These are phyloP conservation scores for Eucalyptus regnans DNA, from an alignment of 345 rosid species.

Conservation along the genomic window DNA sequence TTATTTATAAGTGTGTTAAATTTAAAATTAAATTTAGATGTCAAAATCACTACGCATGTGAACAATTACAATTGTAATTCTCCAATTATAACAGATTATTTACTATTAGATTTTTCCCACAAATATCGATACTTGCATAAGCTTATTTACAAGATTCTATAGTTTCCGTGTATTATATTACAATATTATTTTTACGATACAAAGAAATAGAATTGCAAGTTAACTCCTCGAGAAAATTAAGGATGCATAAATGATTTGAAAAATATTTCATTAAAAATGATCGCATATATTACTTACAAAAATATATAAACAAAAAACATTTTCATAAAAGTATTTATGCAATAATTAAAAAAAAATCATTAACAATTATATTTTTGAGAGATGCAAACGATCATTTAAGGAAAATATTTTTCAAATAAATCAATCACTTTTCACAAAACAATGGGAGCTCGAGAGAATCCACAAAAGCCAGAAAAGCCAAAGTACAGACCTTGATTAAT, in stretches of 20 bases:
- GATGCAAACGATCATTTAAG: neutral
- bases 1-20: no score
- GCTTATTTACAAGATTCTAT: neutral
- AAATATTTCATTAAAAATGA: neutral
- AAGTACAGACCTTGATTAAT: neutral
- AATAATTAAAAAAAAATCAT: neutral
- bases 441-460: neutral
- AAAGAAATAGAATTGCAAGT: neutral
- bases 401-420: neutral
- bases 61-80: rapidly evolving
- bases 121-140: rapidly evolving
- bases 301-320: neutral
- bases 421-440: neutral
- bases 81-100: no score
- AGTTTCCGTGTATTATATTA: no score
- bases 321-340: neutral
- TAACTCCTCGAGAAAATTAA: neutral
- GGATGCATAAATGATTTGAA: neutral
- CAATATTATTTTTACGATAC: neutral
- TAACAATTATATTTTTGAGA: neutral
- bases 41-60: rapidly evolving
- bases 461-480: neutral
- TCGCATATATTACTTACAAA: rapidly evolving
- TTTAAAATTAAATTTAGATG: no score
- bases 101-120: rapidly evolving